Conservation (phyloP, 108 stramenopile genomes). For the Cyclotella baltica region DNA sequence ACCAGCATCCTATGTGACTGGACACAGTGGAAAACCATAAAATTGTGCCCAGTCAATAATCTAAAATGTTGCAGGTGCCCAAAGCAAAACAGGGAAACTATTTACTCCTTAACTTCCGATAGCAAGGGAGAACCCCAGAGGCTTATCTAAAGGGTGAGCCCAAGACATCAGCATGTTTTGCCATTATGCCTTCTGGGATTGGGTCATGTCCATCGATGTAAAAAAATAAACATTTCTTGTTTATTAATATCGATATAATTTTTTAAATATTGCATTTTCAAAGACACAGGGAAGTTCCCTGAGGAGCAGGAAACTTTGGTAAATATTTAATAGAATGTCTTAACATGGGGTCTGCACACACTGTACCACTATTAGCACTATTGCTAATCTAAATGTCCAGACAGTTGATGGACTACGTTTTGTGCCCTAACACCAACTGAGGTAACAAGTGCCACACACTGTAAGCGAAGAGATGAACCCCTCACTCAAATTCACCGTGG, state of each 20-base stretch:
- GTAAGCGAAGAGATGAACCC: background rate
- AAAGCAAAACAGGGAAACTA: too few species aligned
- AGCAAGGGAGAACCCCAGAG: constrained; percentile 36
- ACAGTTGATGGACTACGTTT: constrained; percentile 1
- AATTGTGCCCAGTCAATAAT: too few species aligned
- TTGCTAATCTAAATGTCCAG: constrained; percentile 29
- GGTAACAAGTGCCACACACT: background rate
- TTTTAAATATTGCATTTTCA: constrained; percentile 6
- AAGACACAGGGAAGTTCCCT: background rate
- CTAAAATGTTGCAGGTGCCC: too few species aligned
- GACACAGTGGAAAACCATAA: too few species aligned
- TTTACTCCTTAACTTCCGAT: too few species aligned
- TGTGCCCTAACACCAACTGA: constrained; percentile 8
- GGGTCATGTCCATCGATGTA: constrained; percentile 30
- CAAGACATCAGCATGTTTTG: constrained; percentile 51
- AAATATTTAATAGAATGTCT: constrained; percentile 32
- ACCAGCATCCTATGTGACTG: too few species aligned
- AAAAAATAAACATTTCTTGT: constrained; percentile 8
- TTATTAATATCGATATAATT: constrained; percentile 10
- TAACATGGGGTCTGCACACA: constrained; percentile 23
- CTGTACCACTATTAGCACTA: too few species aligned
- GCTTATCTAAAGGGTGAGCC: constrained; percentile 40
- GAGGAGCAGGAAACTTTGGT: constrained; percentile 9
- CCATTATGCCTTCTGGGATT: constrained; percentile 54
- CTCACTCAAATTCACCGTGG: background rate